A percentile compares a stretch with the other conserved stretches of the same genome.
Evolutionary conservation across 139 green algal species (phyloP).

Genomic region (Desmodesmus armatus): DNA sequence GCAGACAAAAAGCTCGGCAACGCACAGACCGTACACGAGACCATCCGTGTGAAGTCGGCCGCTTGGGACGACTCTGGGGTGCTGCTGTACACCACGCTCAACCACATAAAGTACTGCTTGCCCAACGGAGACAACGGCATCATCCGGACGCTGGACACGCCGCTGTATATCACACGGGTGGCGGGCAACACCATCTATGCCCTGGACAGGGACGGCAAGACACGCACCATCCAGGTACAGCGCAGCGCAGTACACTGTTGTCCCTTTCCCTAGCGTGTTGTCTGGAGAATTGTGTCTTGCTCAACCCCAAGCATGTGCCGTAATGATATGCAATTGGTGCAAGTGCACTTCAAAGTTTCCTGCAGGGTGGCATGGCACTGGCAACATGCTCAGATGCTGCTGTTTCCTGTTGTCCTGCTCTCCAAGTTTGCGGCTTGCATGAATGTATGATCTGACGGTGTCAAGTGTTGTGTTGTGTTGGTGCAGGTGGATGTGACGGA

Average conservation of each 20-base stretch:
- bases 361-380: background rate
- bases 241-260: too few relatives aligned
- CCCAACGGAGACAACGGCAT: slow-evolving; percentile 98
- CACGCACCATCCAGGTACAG: slow-evolving; percentile 82
- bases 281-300: too few relatives aligned
- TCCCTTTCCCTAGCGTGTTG: too few relatives aligned
- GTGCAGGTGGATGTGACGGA: slow-evolving; percentile 92
- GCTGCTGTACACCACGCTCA: slow-evolving; percentile 99
- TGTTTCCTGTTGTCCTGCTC: slow-evolving; percentile 97
- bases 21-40: slow-evolving; percentile 96
- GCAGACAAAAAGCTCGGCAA: slow-evolving; percentile 93
- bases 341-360: too few relatives aligned
- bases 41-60: slow-evolving; percentile 88
- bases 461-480: too few relatives aligned
- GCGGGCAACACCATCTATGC: slow-evolving; percentile 83
- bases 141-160: slow-evolving; percentile 96
- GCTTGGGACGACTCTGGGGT: slow-evolving; percentile 98
- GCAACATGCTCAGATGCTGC: slow-evolving; percentile 43
- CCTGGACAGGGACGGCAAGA: slow-evolving; percentile 97
- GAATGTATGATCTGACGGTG: too few relatives aligned
- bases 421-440: too few relatives aligned
- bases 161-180: slow-evolving; percentile 94
- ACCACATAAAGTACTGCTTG: slow-evolving; percentile 99
- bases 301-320: too few relatives aligned
- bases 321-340: too few relatives aligned